Evolutionary conservation across 2,329 filamentous ascomycete genomes (phyloP).

Genomic region (Magnaporthales sp.): DNA sequence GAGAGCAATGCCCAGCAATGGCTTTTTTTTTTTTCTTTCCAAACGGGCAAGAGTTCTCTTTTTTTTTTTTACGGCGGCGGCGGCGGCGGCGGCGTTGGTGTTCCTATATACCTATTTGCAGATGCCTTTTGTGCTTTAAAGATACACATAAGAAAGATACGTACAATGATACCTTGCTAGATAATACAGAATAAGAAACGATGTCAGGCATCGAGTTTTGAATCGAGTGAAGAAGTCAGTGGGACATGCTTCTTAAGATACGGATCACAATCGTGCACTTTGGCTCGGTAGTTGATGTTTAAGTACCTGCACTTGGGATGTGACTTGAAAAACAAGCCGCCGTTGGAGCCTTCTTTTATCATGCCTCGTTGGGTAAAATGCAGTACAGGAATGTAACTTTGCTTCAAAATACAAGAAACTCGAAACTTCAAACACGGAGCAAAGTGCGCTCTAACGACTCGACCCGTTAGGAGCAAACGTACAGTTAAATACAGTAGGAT

Average conservation of each 20-base stretch:
- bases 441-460: not conserved
- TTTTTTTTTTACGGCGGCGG: not conserved
- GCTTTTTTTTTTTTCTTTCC: not conserved
- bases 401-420: not conserved
- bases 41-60: not conserved
- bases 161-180: not conserved
- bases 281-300: too few relatives aligned
- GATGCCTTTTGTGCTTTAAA: not conserved
- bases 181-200: not conserved
- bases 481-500: too few relatives aligned
- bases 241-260: too few relatives aligned
- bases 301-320: too few relatives aligned
- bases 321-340: not conserved
- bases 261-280: too few relatives aligned
- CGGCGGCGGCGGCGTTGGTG: not conserved
- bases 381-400: not conserved
- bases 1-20: not conserved
- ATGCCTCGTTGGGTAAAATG: not conserved
- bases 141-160: not conserved
- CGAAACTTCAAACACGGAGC: not conserved
- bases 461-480: too few relatives aligned
- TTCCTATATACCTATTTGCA: constrained; percentile 1
- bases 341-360: not conserved
- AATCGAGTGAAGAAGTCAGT: not conserved
- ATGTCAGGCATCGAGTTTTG: not conserved